These are phyloP conservation scores for Metschnikowia anglica DNA, from an alignment of 805 yeast genomes.

Conservation along the genomic window DNA sequence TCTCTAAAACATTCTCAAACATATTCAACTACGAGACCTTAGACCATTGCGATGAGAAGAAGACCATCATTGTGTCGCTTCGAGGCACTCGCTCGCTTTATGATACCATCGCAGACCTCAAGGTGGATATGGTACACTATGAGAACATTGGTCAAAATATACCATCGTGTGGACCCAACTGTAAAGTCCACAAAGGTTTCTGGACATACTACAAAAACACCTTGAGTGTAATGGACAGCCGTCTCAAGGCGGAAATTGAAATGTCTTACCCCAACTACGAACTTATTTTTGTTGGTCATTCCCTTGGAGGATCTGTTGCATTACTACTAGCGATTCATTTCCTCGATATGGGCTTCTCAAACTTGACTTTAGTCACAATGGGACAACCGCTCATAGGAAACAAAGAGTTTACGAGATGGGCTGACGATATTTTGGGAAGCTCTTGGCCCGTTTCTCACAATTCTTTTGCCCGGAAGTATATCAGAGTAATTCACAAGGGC, in stretches of 20 bases:
- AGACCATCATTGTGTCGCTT: constrained; percentile 35
- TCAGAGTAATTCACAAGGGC: constrained; percentile 28
- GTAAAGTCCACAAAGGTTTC: constrained; percentile 41
- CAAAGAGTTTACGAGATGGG: constrained; percentile 36
- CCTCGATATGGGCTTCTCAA: constrained; percentile 34
- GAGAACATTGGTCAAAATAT: constrained; percentile 23
- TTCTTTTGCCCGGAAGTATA: constrained; percentile 19
- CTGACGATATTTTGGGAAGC: constrained; percentile 35
- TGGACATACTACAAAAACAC: constrained; percentile 31
- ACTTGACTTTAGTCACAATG: constrained; percentile 37
- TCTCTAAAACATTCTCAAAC: constrained; percentile 32
- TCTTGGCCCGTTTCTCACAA: constrained; percentile 20
- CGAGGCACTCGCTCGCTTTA: constrained; percentile 45
- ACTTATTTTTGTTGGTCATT: constrained; percentile 26
- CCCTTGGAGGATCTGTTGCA: constrained; percentile 45
- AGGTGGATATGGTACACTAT: constrained; percentile 36
- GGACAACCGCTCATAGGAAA: constrained; percentile 49
- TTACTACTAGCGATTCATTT: constrained; percentile 37
- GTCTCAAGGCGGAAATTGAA: constrained; percentile 13
- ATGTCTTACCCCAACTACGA: constrained; percentile 20
- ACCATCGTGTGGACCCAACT: constrained; percentile 31
- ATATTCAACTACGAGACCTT: constrained; percentile 23
- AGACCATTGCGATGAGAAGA: constrained; percentile 15
- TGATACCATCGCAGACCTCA: constrained; percentile 41
- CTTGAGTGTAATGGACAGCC: constrained; percentile 25